Base-by-base conservation (phyloP, 192 early-diverging fungal species). In the Entomortierella lignicola region DNA sequence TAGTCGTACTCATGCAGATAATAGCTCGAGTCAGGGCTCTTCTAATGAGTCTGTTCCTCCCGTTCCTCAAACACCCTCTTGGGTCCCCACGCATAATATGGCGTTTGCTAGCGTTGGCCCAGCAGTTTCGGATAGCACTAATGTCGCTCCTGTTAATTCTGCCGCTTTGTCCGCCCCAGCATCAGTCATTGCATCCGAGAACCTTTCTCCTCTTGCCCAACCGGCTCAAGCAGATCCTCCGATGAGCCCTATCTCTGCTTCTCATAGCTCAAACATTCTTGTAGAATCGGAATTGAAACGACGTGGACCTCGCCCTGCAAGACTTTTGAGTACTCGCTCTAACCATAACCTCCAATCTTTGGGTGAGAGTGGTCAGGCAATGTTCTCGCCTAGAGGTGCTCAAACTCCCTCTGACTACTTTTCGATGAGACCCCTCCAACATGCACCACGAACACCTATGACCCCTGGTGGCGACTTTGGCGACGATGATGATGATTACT, bases 401-500 rank as follows among this genome's bases (percentile, higher is more conserved):
- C 44, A 60, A 20, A 39, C 47, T 29, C 52, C 67, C 6, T 37
- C 55, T 0, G 75, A 79, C 32, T 79, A 79, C 41, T 79, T 79
- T 27, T 79, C 75, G 21, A 79, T 79, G 75, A 67, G 75, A 27
- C 75, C 75, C 18, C 25, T 60, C 1, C 75, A 77, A 43, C 73
- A 77, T 25, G 57, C 75, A 25, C 75, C 66, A 21, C 66, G 68
- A 20, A 79, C 75, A 20, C 75, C 75, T 2, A 70, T 79, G 75
- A 79, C 75, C 15, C 75, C 75, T 23, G 72, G 72, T 20, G 66
- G 55, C 25, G 66, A 79, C 0, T 58, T 58, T 42, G 70, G 70
- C 39, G 75, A 69, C 13, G 75, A 79, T 32, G 75, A 79, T 17
- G 74, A 79, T 26, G 75, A 79, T 21, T 70, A 79, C 52, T 79